phyloP scores from a whole-genome alignment of 1,284 basidiomycete genomes.

The Bondarzewia mesenterica region DNA sequence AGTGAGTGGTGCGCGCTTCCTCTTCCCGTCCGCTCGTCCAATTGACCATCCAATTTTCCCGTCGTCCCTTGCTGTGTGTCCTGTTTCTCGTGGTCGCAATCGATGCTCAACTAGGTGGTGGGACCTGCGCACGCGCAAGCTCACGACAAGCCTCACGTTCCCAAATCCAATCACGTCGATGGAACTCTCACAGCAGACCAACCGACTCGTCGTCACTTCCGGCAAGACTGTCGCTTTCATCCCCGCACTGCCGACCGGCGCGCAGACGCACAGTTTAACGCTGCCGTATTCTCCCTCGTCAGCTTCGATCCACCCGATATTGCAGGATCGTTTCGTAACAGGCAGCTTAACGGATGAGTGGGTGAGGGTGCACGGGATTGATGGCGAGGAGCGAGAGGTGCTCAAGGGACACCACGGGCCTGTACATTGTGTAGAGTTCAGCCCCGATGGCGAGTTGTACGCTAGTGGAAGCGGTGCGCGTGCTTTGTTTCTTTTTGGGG shows the following conservation, averaged over 20 bases:
- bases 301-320: constrained; percentile 85
- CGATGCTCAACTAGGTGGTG: constrained; percentile 91
- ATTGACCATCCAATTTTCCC: too few species aligned
- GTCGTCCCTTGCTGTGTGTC: too few species aligned
- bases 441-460: constrained; percentile 97
- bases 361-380: constrained; percentile 90
- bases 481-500: constrained; percentile 7
- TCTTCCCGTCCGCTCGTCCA: too few species aligned
- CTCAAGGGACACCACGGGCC: constrained; percentile 98
- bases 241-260: constrained; percentile 51
- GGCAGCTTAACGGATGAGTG: constrained; percentile 91
- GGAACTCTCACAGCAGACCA: constrained; percentile 83
- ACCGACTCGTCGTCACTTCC: constrained; percentile 83
- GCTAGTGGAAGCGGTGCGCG: constrained; percentile 88
- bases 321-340: constrained; percentile 86
- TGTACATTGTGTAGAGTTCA: constrained; percentile 89
- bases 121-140: constrained; percentile 78
- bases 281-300: constrained; percentile 83
- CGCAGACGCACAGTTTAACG: constrained; percentile 56
- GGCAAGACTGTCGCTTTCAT: constrained; percentile 91
- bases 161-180: constrained; percentile 85
- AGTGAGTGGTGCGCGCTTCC: constrained; percentile 42
- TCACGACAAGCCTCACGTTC: constrained; percentile 69
- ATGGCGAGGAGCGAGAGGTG: constrained; percentile 86
- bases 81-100: background rate